Conservation (phyloP, 495 filamentous ascomycete species). For the Cetradonia linearis region DNA sequence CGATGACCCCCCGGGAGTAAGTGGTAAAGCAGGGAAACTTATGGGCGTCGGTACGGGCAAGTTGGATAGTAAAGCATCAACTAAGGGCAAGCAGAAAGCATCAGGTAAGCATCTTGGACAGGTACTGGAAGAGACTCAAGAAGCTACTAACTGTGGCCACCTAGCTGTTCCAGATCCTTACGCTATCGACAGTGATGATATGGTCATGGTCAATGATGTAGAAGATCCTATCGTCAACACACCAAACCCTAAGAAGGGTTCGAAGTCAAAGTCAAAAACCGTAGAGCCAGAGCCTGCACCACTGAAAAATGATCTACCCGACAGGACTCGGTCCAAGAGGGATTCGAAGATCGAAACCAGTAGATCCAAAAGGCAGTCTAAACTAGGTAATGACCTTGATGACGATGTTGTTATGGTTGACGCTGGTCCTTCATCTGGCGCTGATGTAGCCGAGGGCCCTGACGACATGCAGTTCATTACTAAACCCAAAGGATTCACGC, state of each 20-base stretch:
- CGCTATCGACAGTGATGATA: conserved; percentile 48
- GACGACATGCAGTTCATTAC: conserved; percentile 71
- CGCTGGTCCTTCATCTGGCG: conserved; percentile 31
- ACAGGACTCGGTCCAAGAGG: conserved; percentile 18
- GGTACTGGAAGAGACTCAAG: neutral
- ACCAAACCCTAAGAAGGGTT: conserved; percentile 25
- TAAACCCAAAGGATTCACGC: conserved; percentile 46
- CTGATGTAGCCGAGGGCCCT: conserved; percentile 34
- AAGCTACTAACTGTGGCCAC: conserved; percentile 13
- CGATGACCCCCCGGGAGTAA: conserved; percentile 39
- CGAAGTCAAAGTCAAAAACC: conserved; percentile 33
- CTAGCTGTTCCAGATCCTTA: conserved; percentile 47
- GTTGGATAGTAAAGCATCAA: conserved; percentile 31
- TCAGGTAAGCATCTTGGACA: conserved; percentile 29
- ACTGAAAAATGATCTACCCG: conserved; percentile 17
- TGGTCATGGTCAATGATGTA: conserved; percentile 45
- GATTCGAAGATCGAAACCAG: conserved; percentile 17
- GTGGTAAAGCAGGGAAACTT: conserved; percentile 49
- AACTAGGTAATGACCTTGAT: conserved; percentile 26
- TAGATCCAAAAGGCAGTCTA: conserved; percentile 21
- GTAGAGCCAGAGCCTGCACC: conserved; percentile 27
- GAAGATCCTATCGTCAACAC: conserved; percentile 36
- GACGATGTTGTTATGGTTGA: conserved; percentile 43
- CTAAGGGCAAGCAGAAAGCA: conserved; percentile 32
- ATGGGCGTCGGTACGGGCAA: conserved; percentile 40